Conservation (phyloP, 306 rosid species). For the Trichosanthes truncata region DNA sequence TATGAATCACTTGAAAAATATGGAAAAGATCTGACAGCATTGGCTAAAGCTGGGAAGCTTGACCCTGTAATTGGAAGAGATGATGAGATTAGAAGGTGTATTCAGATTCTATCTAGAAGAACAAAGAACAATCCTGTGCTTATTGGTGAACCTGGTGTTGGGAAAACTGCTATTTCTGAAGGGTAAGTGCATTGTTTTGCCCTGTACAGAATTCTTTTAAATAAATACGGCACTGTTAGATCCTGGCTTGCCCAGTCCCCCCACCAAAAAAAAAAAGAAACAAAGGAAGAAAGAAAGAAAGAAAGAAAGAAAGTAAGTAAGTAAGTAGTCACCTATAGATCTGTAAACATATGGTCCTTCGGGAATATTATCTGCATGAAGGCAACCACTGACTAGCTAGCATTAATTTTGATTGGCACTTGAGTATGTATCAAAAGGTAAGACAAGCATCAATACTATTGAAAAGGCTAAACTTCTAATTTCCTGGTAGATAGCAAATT, state of each 20-base stretch:
- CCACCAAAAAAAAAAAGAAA: not conserved
- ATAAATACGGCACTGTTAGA: not conserved
- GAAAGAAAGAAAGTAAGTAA: not conserved
- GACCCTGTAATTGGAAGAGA: conserved; percentile 99
- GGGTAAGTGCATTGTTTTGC: conserved; percentile 45
- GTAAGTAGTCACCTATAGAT: no score
- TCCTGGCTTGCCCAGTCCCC: not conserved
- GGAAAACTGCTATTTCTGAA: conserved; percentile 97
- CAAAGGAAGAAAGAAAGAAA: no score
- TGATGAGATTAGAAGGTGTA: conserved; percentile 98
- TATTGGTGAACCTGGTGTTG: conserved; percentile 99
- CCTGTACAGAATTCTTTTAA: not conserved
- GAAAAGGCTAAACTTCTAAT: not conserved
- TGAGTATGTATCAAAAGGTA: not conserved
- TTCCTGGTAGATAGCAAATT: not conserved
- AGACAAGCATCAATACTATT: not conserved
- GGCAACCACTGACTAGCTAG: not conserved
- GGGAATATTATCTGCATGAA: not conserved
- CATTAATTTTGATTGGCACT: not conserved
- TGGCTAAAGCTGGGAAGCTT: conserved; percentile 92
- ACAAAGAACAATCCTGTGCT: conserved; percentile 97
- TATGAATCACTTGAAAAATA: conserved; percentile 92
- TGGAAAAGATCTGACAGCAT: conserved; percentile 94
- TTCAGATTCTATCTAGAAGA: conserved; percentile 97
- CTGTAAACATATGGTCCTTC: not conserved